phyloP scores from a whole-genome alignment of 441 rosid species.

The Viola pubescens region DNA sequence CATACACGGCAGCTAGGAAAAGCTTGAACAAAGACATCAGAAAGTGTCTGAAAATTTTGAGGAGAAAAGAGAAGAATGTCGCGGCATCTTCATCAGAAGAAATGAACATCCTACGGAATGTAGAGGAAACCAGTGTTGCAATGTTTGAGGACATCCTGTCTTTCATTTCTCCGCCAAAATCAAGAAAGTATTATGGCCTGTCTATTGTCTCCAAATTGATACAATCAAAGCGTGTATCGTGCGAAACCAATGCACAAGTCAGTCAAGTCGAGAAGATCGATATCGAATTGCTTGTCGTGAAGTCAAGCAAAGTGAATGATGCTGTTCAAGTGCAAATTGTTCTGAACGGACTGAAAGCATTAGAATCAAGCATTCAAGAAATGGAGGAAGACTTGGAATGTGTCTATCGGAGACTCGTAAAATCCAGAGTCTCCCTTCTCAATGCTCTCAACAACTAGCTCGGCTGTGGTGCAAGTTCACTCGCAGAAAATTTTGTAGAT shows the following conservation, averaged over 20 bases:
- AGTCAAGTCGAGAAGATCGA: constrained; percentile 22
- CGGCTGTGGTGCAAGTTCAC: no score
- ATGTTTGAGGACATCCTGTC: constrained; percentile 29
- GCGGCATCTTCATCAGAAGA: background rate
- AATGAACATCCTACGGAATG: constrained; percentile 27
- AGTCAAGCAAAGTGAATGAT: constrained; percentile 17
- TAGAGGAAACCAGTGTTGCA: constrained; percentile 25
- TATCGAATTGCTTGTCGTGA: constrained; percentile 18
- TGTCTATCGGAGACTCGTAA: constrained; percentile 33
- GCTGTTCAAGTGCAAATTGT: constrained; percentile 10
- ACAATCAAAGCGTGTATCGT: constrained; percentile 18
- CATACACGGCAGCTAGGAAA: constrained; percentile 28
- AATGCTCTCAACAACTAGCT: background rate
- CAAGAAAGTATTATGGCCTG: constrained; percentile 15
- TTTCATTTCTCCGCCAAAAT: constrained; percentile 18
- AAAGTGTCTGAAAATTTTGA: constrained; percentile 22
- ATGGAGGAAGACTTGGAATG: constrained; percentile 33
- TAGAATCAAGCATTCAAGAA: constrained; percentile 28
- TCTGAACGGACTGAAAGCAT: constrained; percentile 23
- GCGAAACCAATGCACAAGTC: background rate
- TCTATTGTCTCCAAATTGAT: constrained; percentile 26
- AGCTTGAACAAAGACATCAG: constrained; percentile 22
- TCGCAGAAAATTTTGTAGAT: constrained; percentile 8
- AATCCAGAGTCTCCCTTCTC: constrained; percentile 42
- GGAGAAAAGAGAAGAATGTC: constrained; percentile 17